Percentiles rank a stretch among this genome's conserved stretches.
These are phyloP conservation scores for Diospyros kaki DNA, from an alignment of 148 eudicot genomes.

Conservation along the genomic window DNA sequence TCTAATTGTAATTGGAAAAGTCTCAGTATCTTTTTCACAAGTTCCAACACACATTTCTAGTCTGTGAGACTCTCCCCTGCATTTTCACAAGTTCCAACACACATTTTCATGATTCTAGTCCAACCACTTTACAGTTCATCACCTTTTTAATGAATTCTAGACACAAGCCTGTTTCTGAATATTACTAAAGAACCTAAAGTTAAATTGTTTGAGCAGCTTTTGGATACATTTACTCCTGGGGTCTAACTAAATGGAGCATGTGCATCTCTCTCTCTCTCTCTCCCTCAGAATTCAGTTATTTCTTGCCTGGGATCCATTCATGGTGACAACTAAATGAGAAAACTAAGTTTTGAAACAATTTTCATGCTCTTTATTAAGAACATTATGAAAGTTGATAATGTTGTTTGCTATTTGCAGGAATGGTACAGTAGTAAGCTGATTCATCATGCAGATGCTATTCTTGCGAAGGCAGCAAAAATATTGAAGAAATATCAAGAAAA, in stretches of 20 bases:
- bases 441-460: constrained; percentile 58
- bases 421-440: constrained; percentile 66
- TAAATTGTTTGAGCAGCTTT: not conserved
- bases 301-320: too few species aligned
- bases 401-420: constrained; percentile 33
- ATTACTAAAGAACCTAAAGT: not conserved
- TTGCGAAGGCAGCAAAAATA: constrained; percentile 42
- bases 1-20: too few species aligned
- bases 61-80: too few species aligned
- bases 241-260: not conserved
- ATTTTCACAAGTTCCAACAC: too few species aligned
- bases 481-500: constrained; percentile 49
- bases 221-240: not conserved
- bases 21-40: too few species aligned
- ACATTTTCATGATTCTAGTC: too few species aligned
- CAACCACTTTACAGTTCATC: too few species aligned
- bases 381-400: not conserved
- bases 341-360: not conserved
- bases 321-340: not conserved
- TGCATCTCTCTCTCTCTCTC: not conserved
- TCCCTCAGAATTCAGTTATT: too few species aligned
- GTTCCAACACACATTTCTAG: too few species aligned
- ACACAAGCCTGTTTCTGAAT: too few species aligned
- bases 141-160: too few species aligned
- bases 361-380: not conserved